phyloP scores from a whole-genome alignment of 2,329 filamentous ascomycete genomes.

The Drechmeria coniospora region DNA sequence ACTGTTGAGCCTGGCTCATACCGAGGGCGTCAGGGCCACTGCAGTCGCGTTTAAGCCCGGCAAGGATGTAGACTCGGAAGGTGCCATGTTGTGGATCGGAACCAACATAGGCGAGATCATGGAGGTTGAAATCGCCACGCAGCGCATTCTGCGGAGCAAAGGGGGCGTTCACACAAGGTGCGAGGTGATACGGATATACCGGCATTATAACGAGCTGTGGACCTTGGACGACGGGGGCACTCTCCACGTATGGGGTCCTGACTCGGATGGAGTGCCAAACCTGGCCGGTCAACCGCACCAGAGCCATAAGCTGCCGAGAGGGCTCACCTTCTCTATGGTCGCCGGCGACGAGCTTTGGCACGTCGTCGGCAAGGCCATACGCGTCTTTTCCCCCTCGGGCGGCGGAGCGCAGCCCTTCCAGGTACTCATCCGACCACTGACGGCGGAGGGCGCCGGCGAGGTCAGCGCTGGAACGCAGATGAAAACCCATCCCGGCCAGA shows the following conservation, averaged over 20 bases:
- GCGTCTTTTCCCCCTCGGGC: constrained; percentile 62
- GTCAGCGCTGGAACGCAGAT: constrained; percentile 72
- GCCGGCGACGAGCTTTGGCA: constrained; percentile 80
- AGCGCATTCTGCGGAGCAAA: constrained; percentile 54
- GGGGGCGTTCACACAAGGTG: constrained; percentile 58
- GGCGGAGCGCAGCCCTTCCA: constrained; percentile 59
- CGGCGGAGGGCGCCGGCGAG: constrained; percentile 62
- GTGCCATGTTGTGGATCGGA: constrained; percentile 72
- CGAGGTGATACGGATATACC: constrained; percentile 72
- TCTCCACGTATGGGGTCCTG: constrained; percentile 74
- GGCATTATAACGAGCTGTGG: constrained; percentile 84
- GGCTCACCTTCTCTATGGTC: constrained; percentile 77
- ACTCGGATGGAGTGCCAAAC: constrained; percentile 55
- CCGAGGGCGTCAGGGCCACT: constrained; percentile 70
- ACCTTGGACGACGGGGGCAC: constrained; percentile 81
- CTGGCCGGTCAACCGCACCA: constrained; percentile 55
- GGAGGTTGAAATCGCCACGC: constrained; percentile 68
- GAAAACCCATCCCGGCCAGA: constrained; percentile 57
- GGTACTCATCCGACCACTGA: constrained; percentile 54
- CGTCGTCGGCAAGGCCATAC: constrained; percentile 71
- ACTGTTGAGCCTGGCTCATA: constrained; percentile 66
- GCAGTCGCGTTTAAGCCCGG: constrained; percentile 78
- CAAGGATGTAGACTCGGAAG: constrained; percentile 62
- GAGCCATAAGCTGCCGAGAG: constrained; percentile 62
- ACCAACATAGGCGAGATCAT: constrained; percentile 77